phyloP scores from a whole-genome alignment of 257 asterid species.

The Agastache rugosa region DNA sequence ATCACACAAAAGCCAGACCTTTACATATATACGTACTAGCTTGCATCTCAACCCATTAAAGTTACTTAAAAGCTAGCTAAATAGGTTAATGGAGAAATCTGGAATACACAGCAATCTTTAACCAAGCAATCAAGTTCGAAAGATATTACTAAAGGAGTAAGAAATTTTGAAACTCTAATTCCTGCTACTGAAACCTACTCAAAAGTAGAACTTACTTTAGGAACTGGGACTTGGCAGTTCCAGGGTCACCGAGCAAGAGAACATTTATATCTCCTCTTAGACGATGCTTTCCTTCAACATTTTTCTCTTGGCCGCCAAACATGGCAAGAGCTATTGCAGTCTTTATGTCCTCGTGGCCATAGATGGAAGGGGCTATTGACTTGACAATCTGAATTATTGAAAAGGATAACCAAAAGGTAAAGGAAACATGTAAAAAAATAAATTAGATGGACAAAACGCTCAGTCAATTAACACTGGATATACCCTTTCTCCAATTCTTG shows the following conservation, averaged over 20 bases:
- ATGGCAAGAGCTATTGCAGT: slow-evolving; percentile 96
- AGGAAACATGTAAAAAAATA: slow-evolving; percentile 9
- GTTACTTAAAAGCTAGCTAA: background rate
- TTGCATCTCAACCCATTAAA: background rate
- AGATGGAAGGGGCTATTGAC: slow-evolving; percentile 97
- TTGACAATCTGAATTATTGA: slow-evolving; percentile 62
- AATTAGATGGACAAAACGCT: background rate
- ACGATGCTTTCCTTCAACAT: slow-evolving; percentile 92
- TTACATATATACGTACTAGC: slow-evolving; percentile 1
- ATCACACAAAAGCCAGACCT: slow-evolving; percentile 30
- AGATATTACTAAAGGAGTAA: slow-evolving; percentile 1
- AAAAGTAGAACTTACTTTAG: slow-evolving; percentile 68
- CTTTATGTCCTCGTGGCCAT: slow-evolving; percentile 96
- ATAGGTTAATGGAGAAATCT: background rate
- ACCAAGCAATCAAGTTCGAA: slow-evolving; percentile 4
- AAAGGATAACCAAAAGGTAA: slow-evolving; percentile 12
- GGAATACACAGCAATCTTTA: background rate
- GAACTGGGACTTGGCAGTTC: slow-evolving; percentile 98
- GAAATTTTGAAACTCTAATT: background rate
- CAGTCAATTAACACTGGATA: slow-evolving; percentile 34
- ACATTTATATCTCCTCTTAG: slow-evolving; percentile 94
- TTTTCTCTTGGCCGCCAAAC: slow-evolving; percentile 99
- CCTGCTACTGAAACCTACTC: background rate
- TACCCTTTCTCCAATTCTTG: slow-evolving; percentile 93
- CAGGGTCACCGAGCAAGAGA: slow-evolving; percentile 97